These are phyloP conservation scores for Hypomontagnella monticulosa DNA, from an alignment of 495 filamentous ascomycete species.

Conservation along the genomic window DNA sequence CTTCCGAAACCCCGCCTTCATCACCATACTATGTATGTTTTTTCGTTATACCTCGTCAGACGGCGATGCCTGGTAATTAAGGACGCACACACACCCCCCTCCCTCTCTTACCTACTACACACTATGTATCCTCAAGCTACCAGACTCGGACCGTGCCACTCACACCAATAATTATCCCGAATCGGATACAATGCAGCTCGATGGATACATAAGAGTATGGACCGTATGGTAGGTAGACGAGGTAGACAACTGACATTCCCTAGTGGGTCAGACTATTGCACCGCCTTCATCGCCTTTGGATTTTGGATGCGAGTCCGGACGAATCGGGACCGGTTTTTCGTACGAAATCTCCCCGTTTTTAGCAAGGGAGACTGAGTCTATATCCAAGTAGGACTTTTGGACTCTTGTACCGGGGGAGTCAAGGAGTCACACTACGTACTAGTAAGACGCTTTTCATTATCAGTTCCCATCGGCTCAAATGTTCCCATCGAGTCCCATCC, in stretches of 20 bases:
- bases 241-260: slow-evolving; percentile 1
- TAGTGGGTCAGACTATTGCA: too few species aligned
- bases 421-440: slow-evolving; percentile 10
- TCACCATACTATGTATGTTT: background rate
- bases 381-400: slow-evolving; percentile 16
- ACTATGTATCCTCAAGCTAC: background rate
- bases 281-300: too few species aligned
- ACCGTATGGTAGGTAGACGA: too few species aligned
- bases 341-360: slow-evolving; percentile 1
- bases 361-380: slow-evolving; percentile 6
- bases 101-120: slow-evolving; percentile 1
- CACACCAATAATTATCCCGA: slow-evolving; percentile 26
- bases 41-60: slow-evolving; percentile 26
- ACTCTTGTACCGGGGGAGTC: slow-evolving; percentile 12
- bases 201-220: slow-evolving; percentile 11
- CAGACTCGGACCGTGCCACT: slow-evolving; percentile 1
- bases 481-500: too few species aligned
- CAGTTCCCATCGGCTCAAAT: slow-evolving; percentile 4
- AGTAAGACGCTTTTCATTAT: slow-evolving; percentile 13
- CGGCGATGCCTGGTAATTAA: slow-evolving; percentile 6
- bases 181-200: slow-evolving; percentile 8
- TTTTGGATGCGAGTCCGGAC: slow-evolving; percentile 1
- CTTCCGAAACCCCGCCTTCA: slow-evolving; percentile 16
- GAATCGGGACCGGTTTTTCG: slow-evolving; percentile 29
- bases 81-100: background rate